Conservation (phyloP, 2,329 filamentous ascomycete species). For the Colletotrichum ledebouriae region DNA sequence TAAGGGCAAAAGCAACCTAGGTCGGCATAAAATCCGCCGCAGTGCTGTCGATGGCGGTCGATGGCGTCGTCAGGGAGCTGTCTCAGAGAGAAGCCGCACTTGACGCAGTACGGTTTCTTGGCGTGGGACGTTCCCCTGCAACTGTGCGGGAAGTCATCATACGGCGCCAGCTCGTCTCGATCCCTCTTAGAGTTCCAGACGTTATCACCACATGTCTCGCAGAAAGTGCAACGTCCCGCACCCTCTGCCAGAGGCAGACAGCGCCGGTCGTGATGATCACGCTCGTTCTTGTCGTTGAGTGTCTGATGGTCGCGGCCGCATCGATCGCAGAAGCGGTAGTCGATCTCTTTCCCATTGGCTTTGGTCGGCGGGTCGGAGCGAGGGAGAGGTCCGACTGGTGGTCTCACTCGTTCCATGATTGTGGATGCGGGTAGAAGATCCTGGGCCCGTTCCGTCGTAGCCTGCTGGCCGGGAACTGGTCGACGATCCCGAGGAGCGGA, state of each 20-base stretch:
- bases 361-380: conserved; percentile 29
- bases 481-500: not conserved
- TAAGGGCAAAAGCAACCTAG: conserved; percentile 45
- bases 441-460: not conserved
- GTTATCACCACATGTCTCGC: conserved; percentile 41
- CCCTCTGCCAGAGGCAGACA: conserved; percentile 43
- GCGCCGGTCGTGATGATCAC: conserved; percentile 43
- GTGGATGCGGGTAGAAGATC: not conserved
- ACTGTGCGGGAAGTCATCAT: conserved; percentile 39
- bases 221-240: conserved; percentile 41
- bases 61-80: conserved; percentile 22
- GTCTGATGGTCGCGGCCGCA: conserved; percentile 45
- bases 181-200: conserved; percentile 37
- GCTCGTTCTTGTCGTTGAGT: conserved; percentile 39
- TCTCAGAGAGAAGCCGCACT: conserved; percentile 40
- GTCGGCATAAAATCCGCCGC: conserved; percentile 40
- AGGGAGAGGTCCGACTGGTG: conserved; percentile 27
- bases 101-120: conserved; percentile 40
- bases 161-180: conserved; percentile 21
- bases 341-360: conserved; percentile 38
- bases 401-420: conserved; percentile 27
- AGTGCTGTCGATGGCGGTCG: conserved; percentile 41
- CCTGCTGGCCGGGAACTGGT: not conserved
- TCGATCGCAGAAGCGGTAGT: conserved; percentile 45
- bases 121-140: conserved; percentile 36